Conservation (phyloP, 225 moss, liverwort and hornwort species). For the Polytrichum commune region DNA sequence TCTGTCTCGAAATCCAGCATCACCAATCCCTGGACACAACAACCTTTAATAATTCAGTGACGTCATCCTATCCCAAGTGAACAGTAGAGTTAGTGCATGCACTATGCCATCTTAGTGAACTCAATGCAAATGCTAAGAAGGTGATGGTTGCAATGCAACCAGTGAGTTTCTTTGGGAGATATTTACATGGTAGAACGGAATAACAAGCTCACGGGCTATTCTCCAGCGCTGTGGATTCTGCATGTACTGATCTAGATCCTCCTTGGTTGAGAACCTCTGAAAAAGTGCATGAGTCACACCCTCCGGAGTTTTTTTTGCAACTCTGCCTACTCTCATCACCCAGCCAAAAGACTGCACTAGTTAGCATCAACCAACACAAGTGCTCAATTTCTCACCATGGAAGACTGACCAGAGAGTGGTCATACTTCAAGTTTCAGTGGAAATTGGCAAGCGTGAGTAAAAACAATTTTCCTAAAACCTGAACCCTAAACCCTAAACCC, state of each 20-base stretch:
- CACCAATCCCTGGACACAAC: conserved; percentile 41
- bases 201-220: conserved; percentile 70
- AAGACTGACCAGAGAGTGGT: neutral
- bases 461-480: too few species aligned
- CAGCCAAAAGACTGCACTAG: conserved; percentile 6
- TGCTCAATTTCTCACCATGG: neutral
- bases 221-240: conserved; percentile 42
- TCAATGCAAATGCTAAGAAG: too few species aligned
- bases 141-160: too few species aligned
- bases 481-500: too few species aligned
- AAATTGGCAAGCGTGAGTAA: too few species aligned
- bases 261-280: conserved; percentile 66
- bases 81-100: too few species aligned
- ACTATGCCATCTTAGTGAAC: too few species aligned
- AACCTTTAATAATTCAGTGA: neutral
- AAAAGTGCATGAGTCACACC: conserved; percentile 87
- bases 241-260: conserved; percentile 62
- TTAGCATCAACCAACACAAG: neutral
- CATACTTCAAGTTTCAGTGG: too few species aligned
- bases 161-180: neutral
- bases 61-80: too few species aligned
- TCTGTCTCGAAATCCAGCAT: conserved; percentile 71
- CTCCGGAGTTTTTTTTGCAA: conserved; percentile 58
- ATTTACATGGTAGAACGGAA: conserved; percentile 66
- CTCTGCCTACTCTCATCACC: conserved; percentile 46